A percentile compares a stretch with the other conserved stretches of the same genome.
phyloP scores from a whole-genome alignment of 352 stramenopile species.

The Phytopythium helicoides region DNA sequence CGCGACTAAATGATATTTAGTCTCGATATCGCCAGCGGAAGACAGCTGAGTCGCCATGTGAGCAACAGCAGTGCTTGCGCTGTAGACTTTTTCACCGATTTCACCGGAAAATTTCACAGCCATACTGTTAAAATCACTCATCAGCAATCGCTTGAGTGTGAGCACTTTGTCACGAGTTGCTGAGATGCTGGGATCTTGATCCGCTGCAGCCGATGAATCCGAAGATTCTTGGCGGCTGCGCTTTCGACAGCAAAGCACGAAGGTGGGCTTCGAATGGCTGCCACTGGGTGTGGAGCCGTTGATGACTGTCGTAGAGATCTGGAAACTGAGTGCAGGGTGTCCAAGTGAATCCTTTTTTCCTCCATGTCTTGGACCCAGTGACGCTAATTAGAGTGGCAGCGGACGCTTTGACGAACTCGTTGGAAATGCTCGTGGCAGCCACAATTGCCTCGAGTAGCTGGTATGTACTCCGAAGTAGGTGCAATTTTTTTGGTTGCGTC shows the following conservation, averaged over 20 bases:
- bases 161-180: constrained; percentile 10
- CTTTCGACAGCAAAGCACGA: constrained; percentile 41
- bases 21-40: background rate
- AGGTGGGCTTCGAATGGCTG: constrained; percentile 20
- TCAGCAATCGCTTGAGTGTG: constrained; percentile 9
- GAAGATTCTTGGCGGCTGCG: background rate
- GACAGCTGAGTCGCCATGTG: background rate
- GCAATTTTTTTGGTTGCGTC: constrained; percentile 37
- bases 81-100: constrained; percentile 7
- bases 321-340: constrained; percentile 27
- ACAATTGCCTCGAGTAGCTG: constrained; percentile 32
- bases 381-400: constrained; percentile 33
- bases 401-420: background rate
- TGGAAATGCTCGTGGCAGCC: constrained; percentile 6
- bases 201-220: background rate
- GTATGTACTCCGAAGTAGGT: constrained; percentile 39
- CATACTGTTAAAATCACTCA: background rate
- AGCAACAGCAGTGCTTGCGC: background rate
- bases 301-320: constrained; percentile 19
- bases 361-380: constrained; percentile 62
- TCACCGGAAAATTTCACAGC: background rate
- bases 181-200: background rate
- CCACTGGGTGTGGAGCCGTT: constrained; percentile 9
- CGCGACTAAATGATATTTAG: constrained; percentile 24
- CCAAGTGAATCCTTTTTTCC: constrained; percentile 56